Conservation (phyloP, 257 asterid species). For the Marsdenia floribunda region DNA sequence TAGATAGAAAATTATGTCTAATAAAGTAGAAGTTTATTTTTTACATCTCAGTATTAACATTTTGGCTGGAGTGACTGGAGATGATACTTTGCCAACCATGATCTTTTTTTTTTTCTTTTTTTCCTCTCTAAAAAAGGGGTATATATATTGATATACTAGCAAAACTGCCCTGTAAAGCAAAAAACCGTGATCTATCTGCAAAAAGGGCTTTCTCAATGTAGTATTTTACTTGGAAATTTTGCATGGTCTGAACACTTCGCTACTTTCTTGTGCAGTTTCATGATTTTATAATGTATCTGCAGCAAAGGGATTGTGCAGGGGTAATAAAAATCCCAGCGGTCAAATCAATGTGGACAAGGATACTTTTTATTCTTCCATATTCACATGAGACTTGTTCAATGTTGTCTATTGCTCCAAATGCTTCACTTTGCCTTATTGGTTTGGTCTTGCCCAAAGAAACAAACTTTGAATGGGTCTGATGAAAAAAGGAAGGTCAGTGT, state of each 20-base stretch:
- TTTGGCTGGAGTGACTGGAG: neutral
- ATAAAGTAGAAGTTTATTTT: neutral
- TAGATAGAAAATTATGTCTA: neutral
- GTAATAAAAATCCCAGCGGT: conserved; percentile 82
- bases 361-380: conserved; percentile 77
- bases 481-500: neutral
- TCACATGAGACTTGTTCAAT: conserved; percentile 62
- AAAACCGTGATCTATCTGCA: neutral
- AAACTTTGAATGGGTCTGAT: conserved; percentile 46
- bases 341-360: conserved; percentile 73
- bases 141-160: no score
- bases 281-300: conserved; percentile 74
- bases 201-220: neutral
- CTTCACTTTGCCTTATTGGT: conserved; percentile 67
- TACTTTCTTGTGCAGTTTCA: conserved; percentile 53
- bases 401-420: conserved; percentile 74
- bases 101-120: neutral
- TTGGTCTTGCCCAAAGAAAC: conserved; percentile 83
- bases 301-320: conserved; percentile 96
- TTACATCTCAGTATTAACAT: neutral
- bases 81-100: neutral
- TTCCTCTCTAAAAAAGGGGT: no score
- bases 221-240: neutral
- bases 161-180: no score
- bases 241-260: neutral